Evolutionary conservation across 1,139 yeast genomes (phyloP).

Genomic region (Hyphopichia burtonii): DNA sequence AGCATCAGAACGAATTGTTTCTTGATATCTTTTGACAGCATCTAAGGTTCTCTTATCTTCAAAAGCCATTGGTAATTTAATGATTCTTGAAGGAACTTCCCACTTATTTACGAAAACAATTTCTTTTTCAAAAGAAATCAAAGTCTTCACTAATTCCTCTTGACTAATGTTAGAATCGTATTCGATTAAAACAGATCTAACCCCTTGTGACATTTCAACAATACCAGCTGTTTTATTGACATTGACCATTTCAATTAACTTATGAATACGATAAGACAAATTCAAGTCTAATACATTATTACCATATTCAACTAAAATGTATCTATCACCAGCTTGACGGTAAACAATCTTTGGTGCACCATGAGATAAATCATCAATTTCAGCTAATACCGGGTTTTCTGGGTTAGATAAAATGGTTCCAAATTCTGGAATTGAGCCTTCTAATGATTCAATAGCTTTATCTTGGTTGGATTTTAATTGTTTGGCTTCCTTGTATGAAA

Average conservation of each 20-base stretch:
- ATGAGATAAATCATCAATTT: constrained; percentile 16
- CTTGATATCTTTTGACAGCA: constrained; percentile 87
- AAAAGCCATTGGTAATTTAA: constrained; percentile 92
- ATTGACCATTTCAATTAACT: constrained; percentile 71
- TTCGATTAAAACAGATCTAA: constrained; percentile 87
- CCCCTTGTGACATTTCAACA: constrained; percentile 96
- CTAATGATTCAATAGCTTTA: constrained; percentile 42
- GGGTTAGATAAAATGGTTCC: constrained; percentile 36
- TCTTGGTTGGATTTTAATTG: constrained; percentile 62
- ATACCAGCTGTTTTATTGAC: constrained; percentile 70
- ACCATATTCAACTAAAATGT: constrained; percentile 88
- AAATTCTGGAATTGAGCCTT: constrained; percentile 41
- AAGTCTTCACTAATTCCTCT: constrained; percentile 54
- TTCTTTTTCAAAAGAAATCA: constrained; percentile 74
- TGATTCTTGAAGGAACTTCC: constrained; percentile 78
- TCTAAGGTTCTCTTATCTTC: constrained; percentile 87
- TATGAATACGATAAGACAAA: constrained; percentile 79
- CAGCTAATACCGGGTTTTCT: constrained; percentile 62
- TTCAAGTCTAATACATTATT: constrained; percentile 83
- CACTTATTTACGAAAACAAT: constrained; percentile 73
- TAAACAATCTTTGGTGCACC: constrained; percentile 72
- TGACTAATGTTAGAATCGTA: constrained; percentile 69
- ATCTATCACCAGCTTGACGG: constrained; percentile 97
- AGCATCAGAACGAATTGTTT: constrained; percentile 88
- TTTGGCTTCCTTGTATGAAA: constrained; percentile 67